phyloP scores from a whole-genome alignment of 1,139 yeast genomes.

The Blastobotrys persicus region DNA sequence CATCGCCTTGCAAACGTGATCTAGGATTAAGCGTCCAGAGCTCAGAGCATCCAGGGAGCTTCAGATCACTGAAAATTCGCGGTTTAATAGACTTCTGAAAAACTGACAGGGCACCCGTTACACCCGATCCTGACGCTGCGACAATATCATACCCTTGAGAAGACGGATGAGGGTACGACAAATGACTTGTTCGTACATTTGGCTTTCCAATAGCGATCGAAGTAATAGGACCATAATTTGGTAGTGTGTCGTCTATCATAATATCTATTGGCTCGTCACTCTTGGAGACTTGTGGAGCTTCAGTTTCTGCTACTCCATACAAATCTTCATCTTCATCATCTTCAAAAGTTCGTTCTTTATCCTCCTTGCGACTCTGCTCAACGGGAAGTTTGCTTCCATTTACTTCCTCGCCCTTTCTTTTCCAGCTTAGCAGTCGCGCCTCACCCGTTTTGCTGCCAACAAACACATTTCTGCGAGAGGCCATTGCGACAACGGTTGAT shows the following conservation, averaged over 20 bases:
- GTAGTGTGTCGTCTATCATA: slow-evolving; percentile 50
- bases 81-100: slow-evolving; percentile 72
- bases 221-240: slow-evolving; percentile 73
- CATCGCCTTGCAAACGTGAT: slow-evolving; percentile 18
- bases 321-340: slow-evolving; percentile 40
- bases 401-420: slow-evolving; percentile 25
- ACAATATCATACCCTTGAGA: slow-evolving; percentile 55
- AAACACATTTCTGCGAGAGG: slow-evolving; percentile 36
- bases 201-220: slow-evolving; percentile 66
- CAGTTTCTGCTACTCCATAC: slow-evolving; percentile 43
- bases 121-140: slow-evolving; percentile 65
- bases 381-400: slow-evolving; percentile 2
- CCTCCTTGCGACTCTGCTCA: slow-evolving; percentile 20
- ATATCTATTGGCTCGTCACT: slow-evolving; percentile 22
- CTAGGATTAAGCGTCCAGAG: slow-evolving; percentile 38
- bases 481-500: slow-evolving; percentile 26
- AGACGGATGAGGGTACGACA: slow-evolving; percentile 66
- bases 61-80: slow-evolving; percentile 69
- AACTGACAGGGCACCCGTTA: slow-evolving; percentile 55
- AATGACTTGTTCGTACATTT: slow-evolving; percentile 11
- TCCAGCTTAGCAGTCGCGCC: slow-evolving; percentile 42
- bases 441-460: slow-evolving; percentile 48
- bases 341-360: slow-evolving; percentile 32
- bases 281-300: slow-evolving; percentile 16
- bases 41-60: slow-evolving; percentile 47